Evolutionary conservation across 768 basidiomycete genomes (phyloP).

Genomic region (Leccinum rimulosum): DNA sequence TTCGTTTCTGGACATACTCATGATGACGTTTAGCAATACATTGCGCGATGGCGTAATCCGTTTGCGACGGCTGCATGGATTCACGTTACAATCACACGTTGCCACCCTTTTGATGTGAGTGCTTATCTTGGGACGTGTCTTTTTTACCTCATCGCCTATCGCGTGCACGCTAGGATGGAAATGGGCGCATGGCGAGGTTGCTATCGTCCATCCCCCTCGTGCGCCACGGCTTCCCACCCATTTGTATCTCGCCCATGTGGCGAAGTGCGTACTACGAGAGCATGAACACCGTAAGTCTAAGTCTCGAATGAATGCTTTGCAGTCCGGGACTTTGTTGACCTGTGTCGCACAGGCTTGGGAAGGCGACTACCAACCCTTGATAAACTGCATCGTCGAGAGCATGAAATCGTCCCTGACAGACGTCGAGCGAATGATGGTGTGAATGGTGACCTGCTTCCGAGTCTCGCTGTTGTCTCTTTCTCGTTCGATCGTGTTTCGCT

Average conservation of each 20-base stretch:
- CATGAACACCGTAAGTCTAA: constrained; percentile 32
- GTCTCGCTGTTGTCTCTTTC: neutral
- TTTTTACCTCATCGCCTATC: neutral
- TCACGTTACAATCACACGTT: constrained; percentile 34
- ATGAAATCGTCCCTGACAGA: constrained; percentile 24
- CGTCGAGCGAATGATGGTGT: constrained; percentile 32
- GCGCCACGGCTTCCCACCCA: constrained; percentile 32
- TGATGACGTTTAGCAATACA: constrained; percentile 30
- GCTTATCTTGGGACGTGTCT: neutral
- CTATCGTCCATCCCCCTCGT: constrained; percentile 35
- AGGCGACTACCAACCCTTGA: constrained; percentile 33
- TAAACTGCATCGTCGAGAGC: constrained; percentile 31
- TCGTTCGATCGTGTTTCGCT: neutral
- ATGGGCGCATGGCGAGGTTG: constrained; percentile 35
- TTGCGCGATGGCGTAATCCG: constrained; percentile 36
- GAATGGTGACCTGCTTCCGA: neutral
- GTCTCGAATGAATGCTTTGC: neutral
- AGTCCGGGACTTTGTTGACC: neutral
- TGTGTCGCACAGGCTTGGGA: constrained; percentile 28
- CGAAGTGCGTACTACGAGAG: constrained; percentile 30
- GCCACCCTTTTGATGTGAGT: constrained; percentile 36
- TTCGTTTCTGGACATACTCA: neutral
- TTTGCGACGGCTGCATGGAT: constrained; percentile 38
- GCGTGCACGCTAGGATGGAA: constrained; percentile 27
- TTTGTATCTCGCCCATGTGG: constrained; percentile 28